These are phyloP conservation scores for Penicillium sp. DNA, from an alignment of 2,329 filamentous ascomycete species.

Conservation along the genomic window DNA sequence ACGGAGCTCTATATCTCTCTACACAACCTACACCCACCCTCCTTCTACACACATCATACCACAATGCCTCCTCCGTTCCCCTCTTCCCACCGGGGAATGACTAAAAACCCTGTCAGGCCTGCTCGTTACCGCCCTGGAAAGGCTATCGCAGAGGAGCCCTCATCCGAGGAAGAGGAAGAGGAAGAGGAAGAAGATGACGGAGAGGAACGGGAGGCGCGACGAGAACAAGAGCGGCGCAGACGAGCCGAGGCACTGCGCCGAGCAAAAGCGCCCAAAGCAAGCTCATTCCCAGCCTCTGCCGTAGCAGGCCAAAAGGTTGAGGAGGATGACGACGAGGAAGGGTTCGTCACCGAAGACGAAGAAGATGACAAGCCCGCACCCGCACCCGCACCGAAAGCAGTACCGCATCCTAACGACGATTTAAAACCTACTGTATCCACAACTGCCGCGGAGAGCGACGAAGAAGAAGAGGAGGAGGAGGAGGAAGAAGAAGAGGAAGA, in stretches of 20 bases:
- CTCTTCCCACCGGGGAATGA: slow-evolving; percentile 67
- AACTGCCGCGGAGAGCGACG: slow-evolving; percentile 35
- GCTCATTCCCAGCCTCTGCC: slow-evolving; percentile 37
- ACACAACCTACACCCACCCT: neutral
- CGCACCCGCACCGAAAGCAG: slow-evolving; percentile 15
- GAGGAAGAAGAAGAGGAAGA: slow-evolving; percentile 58
- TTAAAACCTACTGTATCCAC: slow-evolving; percentile 17
- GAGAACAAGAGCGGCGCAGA: slow-evolving; percentile 52
- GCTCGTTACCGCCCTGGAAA: slow-evolving; percentile 85
- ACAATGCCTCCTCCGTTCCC: slow-evolving; percentile 48
- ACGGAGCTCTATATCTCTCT: neutral
- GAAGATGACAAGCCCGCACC: slow-evolving; percentile 35
- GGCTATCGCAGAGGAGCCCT: slow-evolving; percentile 52
- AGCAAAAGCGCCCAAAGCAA: slow-evolving; percentile 46
- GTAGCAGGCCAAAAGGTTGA: slow-evolving; percentile 32
- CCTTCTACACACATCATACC: neutral
- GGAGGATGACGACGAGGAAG: slow-evolving; percentile 53
- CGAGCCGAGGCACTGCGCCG: slow-evolving; percentile 38
- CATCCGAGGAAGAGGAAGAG: slow-evolving; percentile 53
- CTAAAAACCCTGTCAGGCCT: slow-evolving; percentile 79
- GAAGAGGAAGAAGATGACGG: slow-evolving; percentile 58
- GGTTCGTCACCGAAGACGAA: slow-evolving; percentile 60
- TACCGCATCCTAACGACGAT: slow-evolving; percentile 15
- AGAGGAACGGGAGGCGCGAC: slow-evolving; percentile 60
- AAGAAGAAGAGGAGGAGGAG: slow-evolving; percentile 47